phyloP scores from a whole-genome alignment of 805 yeast species.

The Starmerella davenportii region DNA sequence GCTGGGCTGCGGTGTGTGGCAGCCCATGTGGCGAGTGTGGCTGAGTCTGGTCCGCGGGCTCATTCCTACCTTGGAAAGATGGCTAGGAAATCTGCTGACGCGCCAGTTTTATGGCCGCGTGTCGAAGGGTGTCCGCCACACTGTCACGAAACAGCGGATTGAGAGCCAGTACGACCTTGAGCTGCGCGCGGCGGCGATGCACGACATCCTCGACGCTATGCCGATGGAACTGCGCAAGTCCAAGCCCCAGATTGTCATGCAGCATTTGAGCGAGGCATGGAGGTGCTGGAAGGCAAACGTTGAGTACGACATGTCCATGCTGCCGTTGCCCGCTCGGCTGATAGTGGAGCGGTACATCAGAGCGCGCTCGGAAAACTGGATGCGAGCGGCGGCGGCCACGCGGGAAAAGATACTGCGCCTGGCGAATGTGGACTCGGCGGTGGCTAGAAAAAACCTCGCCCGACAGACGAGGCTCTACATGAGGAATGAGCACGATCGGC shows the following conservation, averaged over 20 bases:
- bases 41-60: conserved; percentile 77
- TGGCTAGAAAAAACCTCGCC: conserved; percentile 83
- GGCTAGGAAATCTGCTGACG: conserved; percentile 81
- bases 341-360: conserved; percentile 78
- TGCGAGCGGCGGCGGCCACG: conserved; percentile 79
- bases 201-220: conserved; percentile 89
- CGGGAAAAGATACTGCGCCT: conserved; percentile 78
- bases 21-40: conserved; percentile 98
- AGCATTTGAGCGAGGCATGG: conserved; percentile 97
- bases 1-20: conserved; percentile 97
- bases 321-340: conserved; percentile 76
- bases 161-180: conserved; percentile 92
- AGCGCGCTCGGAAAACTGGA: conserved; percentile 95
- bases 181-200: conserved; percentile 82
- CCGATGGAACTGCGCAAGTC: conserved; percentile 84
- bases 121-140: conserved; percentile 78
- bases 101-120: conserved; percentile 94
- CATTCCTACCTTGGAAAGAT: conserved; percentile 77
- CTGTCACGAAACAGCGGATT: conserved; percentile 85
- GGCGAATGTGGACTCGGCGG: conserved; percentile 85
- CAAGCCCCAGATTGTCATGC: conserved; percentile 71
- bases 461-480: conserved; percentile 83
- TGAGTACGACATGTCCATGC: conserved; percentile 94
- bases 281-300: conserved; percentile 98
- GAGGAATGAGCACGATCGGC: conserved; percentile 80